Evolutionary conservation across 129 eudicot genomes (phyloP).

Genomic region (Centella asiatica): DNA sequence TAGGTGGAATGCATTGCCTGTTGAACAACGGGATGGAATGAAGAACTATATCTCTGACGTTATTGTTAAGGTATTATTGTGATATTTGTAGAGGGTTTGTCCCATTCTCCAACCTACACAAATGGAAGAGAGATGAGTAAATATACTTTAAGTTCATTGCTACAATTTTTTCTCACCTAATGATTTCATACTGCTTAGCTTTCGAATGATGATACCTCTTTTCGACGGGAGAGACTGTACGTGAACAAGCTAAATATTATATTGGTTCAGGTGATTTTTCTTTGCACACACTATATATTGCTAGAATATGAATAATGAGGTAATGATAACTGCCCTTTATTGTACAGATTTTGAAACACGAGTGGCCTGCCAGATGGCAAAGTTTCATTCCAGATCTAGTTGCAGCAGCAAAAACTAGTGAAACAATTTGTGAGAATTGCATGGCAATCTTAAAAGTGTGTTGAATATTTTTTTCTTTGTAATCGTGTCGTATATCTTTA

Average conservation of each 20-base stretch:
- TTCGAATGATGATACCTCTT: constrained; percentile 83
- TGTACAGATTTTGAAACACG: constrained; percentile 85
- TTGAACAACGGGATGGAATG: constrained; percentile 98
- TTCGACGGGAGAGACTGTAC: constrained; percentile 87
- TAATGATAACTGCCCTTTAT: not conserved
- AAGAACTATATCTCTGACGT: constrained; percentile 93
- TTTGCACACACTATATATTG: not conserved
- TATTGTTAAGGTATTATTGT: constrained; percentile 68
- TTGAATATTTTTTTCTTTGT: not conserved
- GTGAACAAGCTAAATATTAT: constrained; percentile 89
- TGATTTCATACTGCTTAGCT: constrained; percentile 40
- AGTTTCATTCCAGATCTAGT: constrained; percentile 91
- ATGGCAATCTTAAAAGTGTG: constrained; percentile 94
- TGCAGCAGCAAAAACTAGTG: constrained; percentile 91
- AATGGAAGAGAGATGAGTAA: too few species aligned
- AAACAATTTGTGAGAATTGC: constrained; percentile 97
- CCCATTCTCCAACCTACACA: not conserved
- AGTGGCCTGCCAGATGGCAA: constrained; percentile 96
- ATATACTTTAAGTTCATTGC: not conserved
- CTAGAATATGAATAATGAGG: not conserved
- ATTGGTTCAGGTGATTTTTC: constrained; percentile 69
- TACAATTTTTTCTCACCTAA: not conserved
- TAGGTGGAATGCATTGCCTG: constrained; percentile 98
- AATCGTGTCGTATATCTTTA: not conserved
- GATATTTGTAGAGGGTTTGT: not conserved